Conservation (phyloP, 2,329 filamentous ascomycete genomes). For the Tetracladium maxilliforme region DNA sequence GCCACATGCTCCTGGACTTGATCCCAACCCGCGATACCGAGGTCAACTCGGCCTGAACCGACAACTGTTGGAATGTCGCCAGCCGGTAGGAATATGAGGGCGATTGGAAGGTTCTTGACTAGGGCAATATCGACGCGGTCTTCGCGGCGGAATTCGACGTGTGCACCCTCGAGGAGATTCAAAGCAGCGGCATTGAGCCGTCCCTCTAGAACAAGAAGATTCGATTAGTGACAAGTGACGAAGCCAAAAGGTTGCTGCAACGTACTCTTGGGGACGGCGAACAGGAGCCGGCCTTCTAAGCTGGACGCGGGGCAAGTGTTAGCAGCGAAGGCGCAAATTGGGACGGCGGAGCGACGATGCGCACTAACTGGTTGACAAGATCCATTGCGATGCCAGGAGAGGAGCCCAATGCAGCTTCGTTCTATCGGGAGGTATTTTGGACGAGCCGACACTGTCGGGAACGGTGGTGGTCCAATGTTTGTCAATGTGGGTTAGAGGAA, state of each 20-base stretch:
- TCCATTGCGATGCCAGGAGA: constrained; percentile 40
- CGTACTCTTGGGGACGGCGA: constrained; percentile 97
- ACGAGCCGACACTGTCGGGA: no score
- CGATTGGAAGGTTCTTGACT: constrained; percentile 91
- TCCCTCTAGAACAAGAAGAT: constrained; percentile 56
- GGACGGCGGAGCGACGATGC: constrained; percentile 1
- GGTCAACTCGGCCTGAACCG: constrained; percentile 80
- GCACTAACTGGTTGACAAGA: constrained; percentile 43
- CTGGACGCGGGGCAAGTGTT: constrained; percentile 29
- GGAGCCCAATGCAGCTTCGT: no score
- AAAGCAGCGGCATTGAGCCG: constrained; percentile 78
- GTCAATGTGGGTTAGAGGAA: no score
- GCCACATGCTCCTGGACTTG: constrained; percentile 86
- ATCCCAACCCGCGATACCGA: constrained; percentile 90
- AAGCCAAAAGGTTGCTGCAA: constrained; percentile 14
- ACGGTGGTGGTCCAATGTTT: no score
- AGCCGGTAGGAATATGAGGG: constrained; percentile 90
- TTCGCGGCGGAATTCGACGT: constrained; percentile 93
- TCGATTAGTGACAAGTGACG: constrained; percentile 11
- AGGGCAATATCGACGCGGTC: constrained; percentile 93
- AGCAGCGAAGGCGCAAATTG: constrained; percentile 11
- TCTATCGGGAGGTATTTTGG: no score
- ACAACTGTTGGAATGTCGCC: constrained; percentile 97
- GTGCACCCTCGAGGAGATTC: constrained; percentile 81
- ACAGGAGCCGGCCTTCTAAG: constrained; percentile 82